These are phyloP conservation scores for Lasiodiplodia citricola DNA, from an alignment of 2,329 filamentous ascomycete species.

Conservation along the genomic window DNA sequence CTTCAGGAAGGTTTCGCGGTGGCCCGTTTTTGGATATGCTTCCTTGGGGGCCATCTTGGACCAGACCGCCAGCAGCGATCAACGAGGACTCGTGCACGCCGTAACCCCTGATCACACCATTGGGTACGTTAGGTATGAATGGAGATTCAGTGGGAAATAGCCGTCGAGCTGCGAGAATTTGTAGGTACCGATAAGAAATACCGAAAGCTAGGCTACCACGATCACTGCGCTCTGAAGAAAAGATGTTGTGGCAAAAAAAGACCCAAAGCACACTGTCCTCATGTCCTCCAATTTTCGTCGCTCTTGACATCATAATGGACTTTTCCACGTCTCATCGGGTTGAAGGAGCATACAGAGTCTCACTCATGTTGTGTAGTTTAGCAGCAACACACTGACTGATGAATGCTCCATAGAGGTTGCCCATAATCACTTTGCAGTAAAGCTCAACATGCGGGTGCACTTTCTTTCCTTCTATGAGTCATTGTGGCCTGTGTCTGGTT, in stretches of 20 bases:
- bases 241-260: no score
- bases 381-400: not conserved
- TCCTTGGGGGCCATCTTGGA: not conserved
- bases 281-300: not conserved
- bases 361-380: not conserved
- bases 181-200: no score
- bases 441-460: not conserved
- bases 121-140: no score
- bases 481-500: not conserved
- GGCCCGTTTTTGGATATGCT: not conserved
- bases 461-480: not conserved
- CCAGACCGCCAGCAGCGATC: not conserved
- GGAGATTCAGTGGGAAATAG: no score
- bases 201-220: no score
- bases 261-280: not conserved
- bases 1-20: not conserved
- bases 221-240: no score
- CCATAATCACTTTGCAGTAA: not conserved
- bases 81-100: not conserved
- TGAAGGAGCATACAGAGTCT: not conserved
- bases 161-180: no score
- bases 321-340: not conserved
- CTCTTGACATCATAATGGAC: not conserved
- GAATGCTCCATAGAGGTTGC: not conserved
- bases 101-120: no score